Evolutionary conservation across 768 basidiomycete species (phyloP), one percentile per base, ranked within the genome.

Genomic region (Bullera alba): DNA sequence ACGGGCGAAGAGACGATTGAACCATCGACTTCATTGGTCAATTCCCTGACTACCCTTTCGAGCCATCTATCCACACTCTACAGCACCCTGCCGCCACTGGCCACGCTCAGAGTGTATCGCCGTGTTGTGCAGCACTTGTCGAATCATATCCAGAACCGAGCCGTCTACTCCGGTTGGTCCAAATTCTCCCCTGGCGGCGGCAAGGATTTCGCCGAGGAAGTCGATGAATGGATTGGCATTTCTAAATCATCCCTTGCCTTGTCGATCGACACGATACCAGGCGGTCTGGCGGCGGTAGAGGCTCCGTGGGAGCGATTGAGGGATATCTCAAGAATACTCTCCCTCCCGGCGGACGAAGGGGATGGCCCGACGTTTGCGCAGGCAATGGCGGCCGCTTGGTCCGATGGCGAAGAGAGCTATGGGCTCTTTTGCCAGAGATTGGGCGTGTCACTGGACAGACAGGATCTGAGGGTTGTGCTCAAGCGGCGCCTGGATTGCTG

Each of bases 141-240:
- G 0, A 81, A 84, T 42, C 82, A 91, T 65, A 82, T 97, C 46
- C 74, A 86, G 17, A 87, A 91, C 56, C 84, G 91, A 14, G 81
- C 85, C 51, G 81, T 95, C 47, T 86, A 86, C 65, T 82, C 87
- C 36, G 83, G 87, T 0, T 80, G 80, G 53, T 79, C 74, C 5
- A 76, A 77, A 47, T 76, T 91, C 49, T 76, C 78, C 27, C 69
- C 77, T 2, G 63, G 70, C 6, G 84, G 87, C 48, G 86, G 84
- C 4, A 78, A 76, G 51, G 73, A 75, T 19, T 77, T 93, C 19
- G 76, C 76, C 19, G 79, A 79, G 0, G 91, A 97, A 82, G 81
- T 75, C 79, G 83, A 61, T 63, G 77, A 88, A 42, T 90, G 91
- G 90, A 77, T 84, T 4, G 85, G 87, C 72, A 84, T 86, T 5